A percentile compares a stretch with the other conserved stretches of the same genome.
Evolutionary conservation across 2,329 filamentous ascomycete species (phyloP).

Genomic region (Periconia digitata): DNA sequence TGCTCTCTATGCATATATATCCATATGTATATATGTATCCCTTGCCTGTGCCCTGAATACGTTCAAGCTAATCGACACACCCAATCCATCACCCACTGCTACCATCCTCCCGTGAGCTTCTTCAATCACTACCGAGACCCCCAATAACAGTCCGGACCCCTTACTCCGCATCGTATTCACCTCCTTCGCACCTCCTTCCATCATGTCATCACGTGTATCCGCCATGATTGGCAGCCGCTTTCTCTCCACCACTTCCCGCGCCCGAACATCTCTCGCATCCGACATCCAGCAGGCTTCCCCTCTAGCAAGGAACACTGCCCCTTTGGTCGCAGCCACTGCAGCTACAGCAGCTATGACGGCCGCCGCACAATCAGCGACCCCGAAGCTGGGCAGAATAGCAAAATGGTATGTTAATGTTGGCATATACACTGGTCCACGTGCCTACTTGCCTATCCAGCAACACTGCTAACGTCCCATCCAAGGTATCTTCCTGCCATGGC

Average conservation of each 20-base stretch:
- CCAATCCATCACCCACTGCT: too few relatives aligned
- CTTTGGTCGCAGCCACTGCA: conserved; percentile 25
- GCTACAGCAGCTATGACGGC: conserved; percentile 9
- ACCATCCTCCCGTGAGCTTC: too few relatives aligned
- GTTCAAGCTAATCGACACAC: too few relatives aligned
- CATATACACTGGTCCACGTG: not conserved
- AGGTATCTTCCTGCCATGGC: conserved; percentile 42
- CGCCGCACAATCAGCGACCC: conserved; percentile 17
- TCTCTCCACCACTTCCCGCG: conserved; percentile 33
- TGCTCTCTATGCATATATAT: not conserved
- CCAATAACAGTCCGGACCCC: not conserved
- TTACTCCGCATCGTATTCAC: not conserved
- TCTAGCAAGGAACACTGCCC: conserved; percentile 15
- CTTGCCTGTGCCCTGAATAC: too few relatives aligned
- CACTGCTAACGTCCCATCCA: conserved; percentile 7
- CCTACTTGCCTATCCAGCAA: not conserved
- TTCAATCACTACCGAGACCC: not conserved
- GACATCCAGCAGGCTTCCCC: conserved; percentile 13
- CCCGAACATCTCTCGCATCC: conserved; percentile 25
- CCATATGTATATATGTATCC: too few relatives aligned
- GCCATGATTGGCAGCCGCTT: conserved; percentile 23
- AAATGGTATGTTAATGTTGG: conserved; percentile 35
- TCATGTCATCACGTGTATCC: conserved; percentile 34
- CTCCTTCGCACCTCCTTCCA: too few relatives aligned
- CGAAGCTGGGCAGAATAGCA: conserved; percentile 35